Evolutionary conservation across 208 protist species (phyloP), one percentile per base, ranked within the genome.

Genomic region (Leishmania lainsoni): DNA sequence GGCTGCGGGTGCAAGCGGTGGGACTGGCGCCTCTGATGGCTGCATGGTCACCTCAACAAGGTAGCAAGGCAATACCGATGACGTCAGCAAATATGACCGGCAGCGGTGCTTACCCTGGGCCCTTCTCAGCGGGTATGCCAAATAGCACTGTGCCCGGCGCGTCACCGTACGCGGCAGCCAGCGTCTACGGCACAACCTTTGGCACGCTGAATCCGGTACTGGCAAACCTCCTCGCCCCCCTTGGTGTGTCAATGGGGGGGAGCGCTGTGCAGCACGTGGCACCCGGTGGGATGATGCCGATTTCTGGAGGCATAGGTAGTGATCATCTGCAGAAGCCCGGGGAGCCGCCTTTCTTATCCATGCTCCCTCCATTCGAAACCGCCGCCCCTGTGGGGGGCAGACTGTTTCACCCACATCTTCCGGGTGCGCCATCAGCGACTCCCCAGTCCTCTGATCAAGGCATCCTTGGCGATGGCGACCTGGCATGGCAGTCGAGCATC

Each of bases 1-100:
- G 85, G 39, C 71, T 88, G 73, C 85, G 85, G 20, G 81, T 88
- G 68, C 80, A 80, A 49, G 77, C 81, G 20, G 73, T 80, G 17
- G 85, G 82, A 1, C 78, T 82, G 59, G 69, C 71, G 29, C 78
- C 72, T 22, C 26, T 82, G 29, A 39, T 61, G 26, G 22, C 78
- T 20, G 72, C 72, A 17, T 78, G 71, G 65, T 54, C 48, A 10
- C 70, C 51, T 3, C 56, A 48, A 26, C 32, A 74, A 48, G 59
- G 79, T 56, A 52, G 35, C 35, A 16, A 56, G n/a, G 49, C 45
- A 16, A 45, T 32, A 45, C 48, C 29, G 68, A 73, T 74, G 35
- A 32, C 35, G 35, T 32, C 59, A 22, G 10, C 42, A 16, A 75
- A 29, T n/a, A 63, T 42, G 42, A 49, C 20, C 58, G 32, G 68